These are phyloP conservation scores for Alternaria dauci DNA, from an alignment of 2,329 filamentous ascomycete species.

Conservation along the genomic window DNA sequence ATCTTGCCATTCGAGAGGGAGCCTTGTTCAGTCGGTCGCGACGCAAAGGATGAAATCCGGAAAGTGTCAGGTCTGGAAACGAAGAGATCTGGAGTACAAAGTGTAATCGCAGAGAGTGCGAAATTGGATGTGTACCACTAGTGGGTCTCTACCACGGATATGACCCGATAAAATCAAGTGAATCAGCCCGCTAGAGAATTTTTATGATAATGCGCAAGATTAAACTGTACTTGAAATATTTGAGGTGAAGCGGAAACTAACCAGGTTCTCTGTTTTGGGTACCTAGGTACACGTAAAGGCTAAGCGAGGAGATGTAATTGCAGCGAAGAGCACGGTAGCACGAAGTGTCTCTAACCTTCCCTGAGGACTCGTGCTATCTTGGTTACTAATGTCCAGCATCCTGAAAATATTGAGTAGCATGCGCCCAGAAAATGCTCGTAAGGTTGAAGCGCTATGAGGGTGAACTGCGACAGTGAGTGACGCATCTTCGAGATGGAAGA, in stretches of 20 bases:
- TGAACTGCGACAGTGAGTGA: constrained; percentile 9
- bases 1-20: neutral
- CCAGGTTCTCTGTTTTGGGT: neutral
- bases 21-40: neutral
- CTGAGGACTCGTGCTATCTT: neutral
- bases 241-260: neutral
- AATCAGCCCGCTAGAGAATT: neutral
- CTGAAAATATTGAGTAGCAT: neutral
- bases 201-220: neutral
- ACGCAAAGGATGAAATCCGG: neutral
- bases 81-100: neutral
- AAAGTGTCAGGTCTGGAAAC: too few species aligned
- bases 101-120: neutral
- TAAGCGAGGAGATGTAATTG: neutral
- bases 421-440: constrained; percentile 11
- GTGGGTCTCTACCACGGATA: neutral
- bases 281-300: too few species aligned
- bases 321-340: neutral
- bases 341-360: neutral
- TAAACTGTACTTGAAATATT: too few species aligned
- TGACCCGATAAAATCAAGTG: neutral
- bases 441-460: constrained; percentile 15
- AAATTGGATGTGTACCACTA: neutral
- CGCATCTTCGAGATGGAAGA: neutral
- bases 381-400: neutral